phyloP scores from a whole-genome alignment of 2,329 filamentous ascomycete genomes.

The Fusarium sp. region DNA sequence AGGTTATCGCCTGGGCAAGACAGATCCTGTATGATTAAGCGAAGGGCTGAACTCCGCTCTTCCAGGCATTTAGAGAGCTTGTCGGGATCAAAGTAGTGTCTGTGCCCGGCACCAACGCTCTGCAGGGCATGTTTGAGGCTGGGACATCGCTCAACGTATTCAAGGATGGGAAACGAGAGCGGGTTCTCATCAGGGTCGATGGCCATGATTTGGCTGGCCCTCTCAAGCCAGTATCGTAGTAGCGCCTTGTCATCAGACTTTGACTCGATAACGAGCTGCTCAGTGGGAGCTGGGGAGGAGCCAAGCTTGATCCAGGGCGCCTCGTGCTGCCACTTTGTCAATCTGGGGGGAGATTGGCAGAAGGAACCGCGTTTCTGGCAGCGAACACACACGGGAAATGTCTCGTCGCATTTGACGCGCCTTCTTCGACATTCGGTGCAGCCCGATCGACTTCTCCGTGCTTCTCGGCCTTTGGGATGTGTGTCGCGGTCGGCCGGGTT shows the following conservation, averaged over 20 bases:
- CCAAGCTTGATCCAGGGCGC: background rate
- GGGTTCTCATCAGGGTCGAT: background rate
- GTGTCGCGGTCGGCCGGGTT: background rate
- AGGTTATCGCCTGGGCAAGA: background rate
- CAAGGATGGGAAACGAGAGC: background rate
- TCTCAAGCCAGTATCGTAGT: background rate
- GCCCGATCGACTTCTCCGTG: background rate
- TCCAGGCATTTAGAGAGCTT: background rate
- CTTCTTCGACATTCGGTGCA: background rate
- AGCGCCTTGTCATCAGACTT: background rate
- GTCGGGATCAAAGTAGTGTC: background rate
- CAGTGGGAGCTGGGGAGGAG: background rate
- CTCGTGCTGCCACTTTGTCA: background rate
- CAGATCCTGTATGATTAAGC: background rate
- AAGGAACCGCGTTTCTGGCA: background rate
- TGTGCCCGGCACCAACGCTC: background rate
- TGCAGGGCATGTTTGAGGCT: background rate
- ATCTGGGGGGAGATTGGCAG: background rate
- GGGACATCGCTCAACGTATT: background rate
- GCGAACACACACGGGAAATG: background rate
- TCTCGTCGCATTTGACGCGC: slow-evolving; percentile 5
- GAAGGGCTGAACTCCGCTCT: background rate
- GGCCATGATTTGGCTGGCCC: background rate
- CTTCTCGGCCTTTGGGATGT: background rate
- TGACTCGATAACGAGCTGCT: background rate